phyloP scores from a whole-genome alignment of 176 grass and related monocot genomes.

The Bolboschoenus planiculmis region DNA sequence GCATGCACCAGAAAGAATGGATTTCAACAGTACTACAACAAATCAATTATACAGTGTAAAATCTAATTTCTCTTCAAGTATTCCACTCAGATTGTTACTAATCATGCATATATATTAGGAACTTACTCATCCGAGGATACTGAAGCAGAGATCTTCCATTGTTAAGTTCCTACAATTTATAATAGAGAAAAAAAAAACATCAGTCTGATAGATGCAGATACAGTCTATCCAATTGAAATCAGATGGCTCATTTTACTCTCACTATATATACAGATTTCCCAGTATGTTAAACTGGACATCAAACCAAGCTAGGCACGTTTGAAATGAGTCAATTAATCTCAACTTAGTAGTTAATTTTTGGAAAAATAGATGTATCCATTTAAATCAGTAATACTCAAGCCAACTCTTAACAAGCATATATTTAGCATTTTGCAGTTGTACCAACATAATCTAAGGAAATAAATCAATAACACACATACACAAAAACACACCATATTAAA shows the following conservation, averaged over 20 bases:
- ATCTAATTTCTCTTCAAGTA: background rate
- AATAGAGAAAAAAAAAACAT: background rate
- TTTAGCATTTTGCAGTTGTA: background rate
- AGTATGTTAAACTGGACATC: too few species aligned
- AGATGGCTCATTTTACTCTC: too few species aligned
- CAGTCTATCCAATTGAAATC: too few species aligned
- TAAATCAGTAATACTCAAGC: background rate
- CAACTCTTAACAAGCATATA: background rate
- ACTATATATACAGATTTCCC: too few species aligned
- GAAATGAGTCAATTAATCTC: background rate
- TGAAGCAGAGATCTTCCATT: conserved; percentile 41
- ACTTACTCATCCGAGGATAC: conserved; percentile 41
- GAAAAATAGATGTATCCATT: background rate
- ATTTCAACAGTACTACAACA: background rate
- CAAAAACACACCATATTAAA: background rate
- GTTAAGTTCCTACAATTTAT: background rate
- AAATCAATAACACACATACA: too few species aligned
- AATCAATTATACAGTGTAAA: background rate
- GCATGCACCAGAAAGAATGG: background rate
- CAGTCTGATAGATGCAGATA: background rate
- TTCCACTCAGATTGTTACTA: background rate
- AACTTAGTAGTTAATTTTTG: background rate
- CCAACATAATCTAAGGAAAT: too few species aligned
- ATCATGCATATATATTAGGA: background rate
- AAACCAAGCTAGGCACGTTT: too few species aligned